These are phyloP conservation scores for Hymenoscyphus fructigenus DNA, from an alignment of 2,329 filamentous ascomycete genomes.

Conservation along the genomic window DNA sequence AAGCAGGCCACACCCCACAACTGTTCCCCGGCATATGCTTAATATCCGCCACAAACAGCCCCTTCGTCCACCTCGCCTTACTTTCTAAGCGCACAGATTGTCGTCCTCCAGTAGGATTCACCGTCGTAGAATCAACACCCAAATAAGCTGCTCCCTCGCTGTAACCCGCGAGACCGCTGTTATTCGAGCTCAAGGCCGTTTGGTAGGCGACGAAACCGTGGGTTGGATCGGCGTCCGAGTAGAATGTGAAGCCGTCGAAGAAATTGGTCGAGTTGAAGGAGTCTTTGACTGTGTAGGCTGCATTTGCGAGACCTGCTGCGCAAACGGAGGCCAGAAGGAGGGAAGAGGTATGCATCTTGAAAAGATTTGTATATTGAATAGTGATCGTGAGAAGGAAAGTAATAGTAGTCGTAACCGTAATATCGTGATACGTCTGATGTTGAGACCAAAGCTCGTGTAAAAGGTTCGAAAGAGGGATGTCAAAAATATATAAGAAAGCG, in stretches of 20 bases:
- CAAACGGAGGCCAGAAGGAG: conserved; percentile 32
- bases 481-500: background rate
- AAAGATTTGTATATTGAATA: conserved; percentile 2
- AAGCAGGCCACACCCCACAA: conserved; percentile 62
- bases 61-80: conserved; percentile 52
- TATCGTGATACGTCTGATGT: too few species aligned
- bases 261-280: conserved; percentile 46
- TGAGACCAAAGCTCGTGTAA: background rate
- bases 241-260: conserved; percentile 54
- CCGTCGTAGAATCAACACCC: conserved; percentile 64
- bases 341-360: conserved; percentile 28
- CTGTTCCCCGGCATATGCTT: conserved; percentile 56
- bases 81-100: conserved; percentile 66
- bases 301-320: conserved; percentile 29
- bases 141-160: conserved; percentile 58
- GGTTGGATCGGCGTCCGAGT: conserved; percentile 63
- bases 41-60: conserved; percentile 58
- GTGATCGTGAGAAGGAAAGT: background rate
- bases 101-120: conserved; percentile 58
- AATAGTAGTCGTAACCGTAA: background rate
- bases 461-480: background rate
- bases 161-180: conserved; percentile 46
- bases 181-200: conserved; percentile 55
- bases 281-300: conserved; percentile 43
- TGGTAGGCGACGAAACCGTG: conserved; percentile 73